Percentiles rank a stretch among this genome's conserved stretches.
Evolutionary conservation across 208 protist genomes (phyloP).

Genomic region (Tritrichomonas foetus): DNA sequence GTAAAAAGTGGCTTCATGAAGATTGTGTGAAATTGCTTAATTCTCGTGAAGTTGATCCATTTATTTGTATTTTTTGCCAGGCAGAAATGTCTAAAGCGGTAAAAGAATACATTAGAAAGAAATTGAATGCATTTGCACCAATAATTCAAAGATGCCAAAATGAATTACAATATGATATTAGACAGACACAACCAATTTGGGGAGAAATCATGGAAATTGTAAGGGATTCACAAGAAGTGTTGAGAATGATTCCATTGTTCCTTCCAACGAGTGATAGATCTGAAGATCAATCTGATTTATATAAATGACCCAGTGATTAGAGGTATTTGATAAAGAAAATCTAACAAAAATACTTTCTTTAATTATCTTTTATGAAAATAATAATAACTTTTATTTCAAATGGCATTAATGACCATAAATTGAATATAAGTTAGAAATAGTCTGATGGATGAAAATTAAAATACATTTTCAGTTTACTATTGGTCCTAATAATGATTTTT

Average conservation of each 20-base stretch:
- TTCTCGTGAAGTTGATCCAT: neutral
- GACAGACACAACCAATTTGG: neutral
- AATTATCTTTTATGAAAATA: no score
- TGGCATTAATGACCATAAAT: no score
- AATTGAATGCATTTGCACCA: neutral
- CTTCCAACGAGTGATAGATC: neutral
- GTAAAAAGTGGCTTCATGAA: slow-evolving; percentile 2
- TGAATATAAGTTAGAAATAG: no score
- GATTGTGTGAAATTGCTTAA: neutral
- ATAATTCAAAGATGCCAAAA: neutral
- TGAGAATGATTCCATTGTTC: neutral
- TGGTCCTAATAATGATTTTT: no score
- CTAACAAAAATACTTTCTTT: no score
- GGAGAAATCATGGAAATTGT: neutral
- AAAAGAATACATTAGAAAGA: neutral
- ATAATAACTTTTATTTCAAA: no score
- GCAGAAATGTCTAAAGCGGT: neutral
- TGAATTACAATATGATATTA: neutral
- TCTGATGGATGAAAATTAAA: no score
- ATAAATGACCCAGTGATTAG: no score
- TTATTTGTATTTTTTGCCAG: slow-evolving; percentile 33
- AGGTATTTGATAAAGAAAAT: no score
- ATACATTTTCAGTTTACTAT: no score
- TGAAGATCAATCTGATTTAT: no score
- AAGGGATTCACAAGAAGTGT: neutral